These are phyloP conservation scores for Adansonia digitata DNA, from an alignment of 345 rosid species.

Conservation along the genomic window DNA sequence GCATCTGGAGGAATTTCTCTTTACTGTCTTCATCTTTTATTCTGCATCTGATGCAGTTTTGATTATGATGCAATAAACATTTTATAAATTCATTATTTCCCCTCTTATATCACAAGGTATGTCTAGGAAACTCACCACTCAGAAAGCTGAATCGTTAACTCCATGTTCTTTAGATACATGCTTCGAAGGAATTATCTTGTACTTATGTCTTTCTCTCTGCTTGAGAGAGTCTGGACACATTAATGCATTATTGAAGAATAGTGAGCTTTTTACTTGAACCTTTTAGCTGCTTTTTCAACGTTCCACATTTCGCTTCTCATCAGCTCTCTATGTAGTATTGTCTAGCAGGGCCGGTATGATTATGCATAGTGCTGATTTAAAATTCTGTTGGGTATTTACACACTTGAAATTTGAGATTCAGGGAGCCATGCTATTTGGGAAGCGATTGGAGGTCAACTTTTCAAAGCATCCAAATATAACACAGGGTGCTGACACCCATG, in stretches of 20 bases:
- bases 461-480: slow-evolving; percentile 86
- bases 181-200: neutral
- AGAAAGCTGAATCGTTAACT: neutral
- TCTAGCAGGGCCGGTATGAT: neutral
- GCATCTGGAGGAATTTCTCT: neutral
- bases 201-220: neutral
- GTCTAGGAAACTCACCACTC: neutral
- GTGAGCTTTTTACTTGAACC: neutral
- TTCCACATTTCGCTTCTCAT: neutral
- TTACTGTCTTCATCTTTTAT: neutral
- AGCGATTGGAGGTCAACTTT: slow-evolving; percentile 87
- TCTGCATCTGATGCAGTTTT: neutral
- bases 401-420: slow-evolving; percentile 20
- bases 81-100: neutral
- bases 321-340: neutral
- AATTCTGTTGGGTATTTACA: neutral
- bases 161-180: neutral
- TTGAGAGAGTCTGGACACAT: neutral
- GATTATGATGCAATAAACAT: neutral
- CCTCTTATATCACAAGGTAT: neutral
- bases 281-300: neutral
- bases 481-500: slow-evolving; percentile 71
- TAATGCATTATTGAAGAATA: neutral
- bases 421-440: slow-evolving; percentile 95
- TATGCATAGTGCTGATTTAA: neutral